Base-by-base conservation (phyloP, 768 basidiomycete species). In the Kondoa malvinella region DNA sequence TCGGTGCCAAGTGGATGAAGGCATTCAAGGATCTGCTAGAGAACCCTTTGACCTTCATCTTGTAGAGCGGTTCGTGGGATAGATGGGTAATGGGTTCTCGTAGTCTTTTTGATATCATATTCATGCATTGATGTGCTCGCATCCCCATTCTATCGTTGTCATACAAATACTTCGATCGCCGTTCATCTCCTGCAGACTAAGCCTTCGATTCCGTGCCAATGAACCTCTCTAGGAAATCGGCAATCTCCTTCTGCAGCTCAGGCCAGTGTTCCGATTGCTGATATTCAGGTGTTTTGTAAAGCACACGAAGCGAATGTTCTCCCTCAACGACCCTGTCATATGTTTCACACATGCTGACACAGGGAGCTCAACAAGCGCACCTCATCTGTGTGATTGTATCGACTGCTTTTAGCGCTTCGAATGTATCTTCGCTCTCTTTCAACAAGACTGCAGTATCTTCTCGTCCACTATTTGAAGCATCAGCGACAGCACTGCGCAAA, bases 1-100 rank as follows among this genome's bases (percentile, higher is more conserved):
- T 97, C 66, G 92, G 86, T 66, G 92, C 95, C 27, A 83, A 84
- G 76, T 99, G 92, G 69, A 70, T 96, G 81, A 76, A 85, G 67
- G 88, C 90, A 50, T 94, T 97, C 83, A 94, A 89, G 79, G 87
- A 89, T 56, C 95, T 92, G 79, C 81, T 97, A 74, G 94, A 97
- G 81, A 94, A 96, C 77, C 69, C 69, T 21, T 57, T 70, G 25
- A 62, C 68, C 57, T 69, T 70, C 31, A 70, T 70, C 34, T 66
- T 70, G 33, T 70, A 58, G 62, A 59, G 4, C 32, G 34, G 68
- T 12, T 34, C 29, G 14, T 34, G 3, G 65, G n/a, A 34, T 31
- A 26, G 21, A 66, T 8, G 31, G 65, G 58, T 59, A 66, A 8
- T 50, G 12, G 40, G 40, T 21, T 50, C 12, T 50, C 40, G 21